These are phyloP conservation scores for Aphanomyces euteiches DNA, from an alignment of 352 stramenopile species.

Conservation along the genomic window DNA sequence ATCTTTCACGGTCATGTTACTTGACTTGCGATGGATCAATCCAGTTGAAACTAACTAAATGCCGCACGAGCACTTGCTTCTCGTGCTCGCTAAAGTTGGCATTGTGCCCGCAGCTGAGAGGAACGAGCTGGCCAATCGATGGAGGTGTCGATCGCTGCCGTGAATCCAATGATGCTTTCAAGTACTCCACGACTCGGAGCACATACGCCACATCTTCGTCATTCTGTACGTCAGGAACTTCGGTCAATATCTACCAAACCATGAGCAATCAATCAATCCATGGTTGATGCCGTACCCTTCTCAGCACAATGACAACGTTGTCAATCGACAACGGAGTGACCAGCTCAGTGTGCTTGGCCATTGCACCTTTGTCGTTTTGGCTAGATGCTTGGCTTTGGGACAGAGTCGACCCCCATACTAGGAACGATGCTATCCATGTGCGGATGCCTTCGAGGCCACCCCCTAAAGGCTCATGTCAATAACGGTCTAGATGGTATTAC, in stretches of 20 bases:
- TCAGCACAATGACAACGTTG: slow-evolving; percentile 51
- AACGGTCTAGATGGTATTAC: background rate
- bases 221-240: background rate
- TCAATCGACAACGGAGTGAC: slow-evolving; percentile 60
- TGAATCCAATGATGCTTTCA: slow-evolving; percentile 58
- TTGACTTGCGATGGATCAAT: background rate
- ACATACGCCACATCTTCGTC: slow-evolving; percentile 72
- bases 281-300: slow-evolving; percentile 30
- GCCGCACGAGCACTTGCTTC: slow-evolving; percentile 53
- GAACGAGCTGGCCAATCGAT: slow-evolving; percentile 53
- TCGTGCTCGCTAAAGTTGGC: slow-evolving; percentile 75
- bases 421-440: slow-evolving; percentile 67
- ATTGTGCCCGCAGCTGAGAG: slow-evolving; percentile 82
- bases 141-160: slow-evolving; percentile 39
- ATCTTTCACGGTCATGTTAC: slow-evolving; percentile 3
- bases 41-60: slow-evolving; percentile 16
- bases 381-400: slow-evolving; percentile 1
- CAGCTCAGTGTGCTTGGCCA: slow-evolving; percentile 7
- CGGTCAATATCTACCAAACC: slow-evolving; percentile 6
- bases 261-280: background rate
- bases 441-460: slow-evolving; percentile 76
- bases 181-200: slow-evolving; percentile 69
- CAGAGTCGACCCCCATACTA: slow-evolving; percentile 55
- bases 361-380: no score
- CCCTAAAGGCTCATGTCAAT: slow-evolving; percentile 32